A percentile compares a stretch with the other conserved stretches of the same genome.
phyloP scores from a whole-genome alignment of 192 early-diverging fungal genomes.

The Entomortierella parvispora region DNA sequence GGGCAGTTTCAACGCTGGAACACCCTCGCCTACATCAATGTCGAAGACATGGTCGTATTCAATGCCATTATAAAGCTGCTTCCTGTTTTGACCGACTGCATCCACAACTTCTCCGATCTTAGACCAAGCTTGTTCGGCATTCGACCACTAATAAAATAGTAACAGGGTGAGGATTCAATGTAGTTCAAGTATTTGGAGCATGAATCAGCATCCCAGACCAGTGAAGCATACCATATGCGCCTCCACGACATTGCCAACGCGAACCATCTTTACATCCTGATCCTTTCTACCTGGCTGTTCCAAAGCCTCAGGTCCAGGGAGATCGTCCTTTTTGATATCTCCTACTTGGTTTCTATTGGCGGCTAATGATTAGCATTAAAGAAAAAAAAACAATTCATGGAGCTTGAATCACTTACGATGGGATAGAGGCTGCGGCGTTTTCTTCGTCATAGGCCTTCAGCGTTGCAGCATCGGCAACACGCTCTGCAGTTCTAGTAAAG shows the following conservation, averaged over 20 bases:
- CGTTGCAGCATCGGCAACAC: constrained; percentile 63
- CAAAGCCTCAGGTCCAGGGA: constrained; percentile 83
- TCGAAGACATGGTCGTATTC: constrained; percentile 99
- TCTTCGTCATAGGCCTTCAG: constrained; percentile 62
- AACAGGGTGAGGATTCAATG: no score
- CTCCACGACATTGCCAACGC: constrained; percentile 75
- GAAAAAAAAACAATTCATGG: not conserved
- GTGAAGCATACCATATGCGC: constrained; percentile 78
- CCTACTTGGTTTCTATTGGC: constrained; percentile 76
- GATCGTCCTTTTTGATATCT: constrained; percentile 81
- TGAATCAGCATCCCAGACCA: no score
- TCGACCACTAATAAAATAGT: constrained; percentile 70
- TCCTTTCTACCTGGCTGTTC: constrained; percentile 78
- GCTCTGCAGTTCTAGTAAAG: constrained; percentile 75
- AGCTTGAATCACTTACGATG: constrained; percentile 59
- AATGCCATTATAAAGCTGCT: constrained; percentile 83
- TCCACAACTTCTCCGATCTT: constrained; percentile 97
- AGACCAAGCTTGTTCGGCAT: constrained; percentile 68
- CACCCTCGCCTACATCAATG: constrained; percentile 89
- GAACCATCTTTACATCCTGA: constrained; percentile 91
- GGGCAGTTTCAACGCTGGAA: constrained; percentile 88
- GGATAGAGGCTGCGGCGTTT: constrained; percentile 67
- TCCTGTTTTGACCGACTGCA: constrained; percentile 77
- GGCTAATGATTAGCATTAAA: not conserved
- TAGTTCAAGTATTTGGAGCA: no score